Conservation (phyloP, 768 basidiomycete species). For the Tulasnella sp. region DNA sequence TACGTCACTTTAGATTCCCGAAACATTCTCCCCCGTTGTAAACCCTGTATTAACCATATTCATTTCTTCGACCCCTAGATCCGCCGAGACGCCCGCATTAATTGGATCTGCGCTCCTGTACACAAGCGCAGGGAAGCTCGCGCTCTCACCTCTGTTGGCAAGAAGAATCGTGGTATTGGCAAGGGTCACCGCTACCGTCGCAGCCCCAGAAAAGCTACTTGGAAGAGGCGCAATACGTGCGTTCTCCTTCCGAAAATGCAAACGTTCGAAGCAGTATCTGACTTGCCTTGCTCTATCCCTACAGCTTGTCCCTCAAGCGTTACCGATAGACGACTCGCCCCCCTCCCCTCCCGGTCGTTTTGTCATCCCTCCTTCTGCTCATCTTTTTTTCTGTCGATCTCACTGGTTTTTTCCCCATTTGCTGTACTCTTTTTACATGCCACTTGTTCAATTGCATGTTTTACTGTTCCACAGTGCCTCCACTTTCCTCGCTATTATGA, state of each 20-base stretch:
- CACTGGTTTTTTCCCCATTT: background rate
- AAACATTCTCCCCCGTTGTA: background rate
- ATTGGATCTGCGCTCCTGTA: slow-evolving; percentile 97
- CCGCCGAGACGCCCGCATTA: slow-evolving; percentile 94
- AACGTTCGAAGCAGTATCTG: background rate
- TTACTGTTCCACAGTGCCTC: background rate
- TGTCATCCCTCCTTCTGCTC: background rate
- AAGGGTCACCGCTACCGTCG: slow-evolving; percentile 95
- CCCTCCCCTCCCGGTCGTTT: slow-evolving; percentile 1
- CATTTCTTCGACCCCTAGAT: slow-evolving; percentile 46
- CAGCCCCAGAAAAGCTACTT: slow-evolving; percentile 81
- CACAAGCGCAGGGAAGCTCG: slow-evolving; percentile 98
- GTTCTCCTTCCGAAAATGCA: background rate
- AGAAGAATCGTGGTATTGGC: slow-evolving; percentile 97
- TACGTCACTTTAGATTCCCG: slow-evolving; percentile 41
- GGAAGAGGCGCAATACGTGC: slow-evolving; percentile 94
- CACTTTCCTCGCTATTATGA: background rate
- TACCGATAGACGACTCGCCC: slow-evolving; percentile 30
- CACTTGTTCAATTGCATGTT: background rate
- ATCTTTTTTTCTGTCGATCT: background rate
- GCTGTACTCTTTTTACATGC: background rate
- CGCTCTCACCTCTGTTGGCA: slow-evolving; percentile 94
- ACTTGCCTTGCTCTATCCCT: background rate
- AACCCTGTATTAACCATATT: background rate
- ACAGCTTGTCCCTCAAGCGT: slow-evolving; percentile 36